These are phyloP conservation scores for Nitzschia sp. DNA, from an alignment of 108 stramenopile genomes.

Conservation along the genomic window DNA sequence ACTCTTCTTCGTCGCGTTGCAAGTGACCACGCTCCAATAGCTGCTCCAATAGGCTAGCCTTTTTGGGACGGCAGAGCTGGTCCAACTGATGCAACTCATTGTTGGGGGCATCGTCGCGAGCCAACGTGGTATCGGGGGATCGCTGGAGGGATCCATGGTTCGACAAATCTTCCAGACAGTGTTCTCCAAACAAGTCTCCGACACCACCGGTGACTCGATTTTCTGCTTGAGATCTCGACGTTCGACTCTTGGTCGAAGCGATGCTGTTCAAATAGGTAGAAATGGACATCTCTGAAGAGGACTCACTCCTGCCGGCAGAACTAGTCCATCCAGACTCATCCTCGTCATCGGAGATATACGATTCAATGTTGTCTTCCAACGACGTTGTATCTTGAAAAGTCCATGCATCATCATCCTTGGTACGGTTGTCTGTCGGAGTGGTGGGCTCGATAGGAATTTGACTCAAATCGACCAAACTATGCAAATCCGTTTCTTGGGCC, in stretches of 20 bases:
- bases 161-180: not conserved
- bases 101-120: not conserved
- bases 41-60: slow-evolving; percentile 1
- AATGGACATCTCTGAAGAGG: slow-evolving; percentile 15
- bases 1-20: not conserved
- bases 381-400: not conserved
- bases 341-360: slow-evolving; percentile 8
- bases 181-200: slow-evolving; percentile 7
- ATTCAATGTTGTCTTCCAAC: slow-evolving; percentile 1
- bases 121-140: slow-evolving; percentile 3
- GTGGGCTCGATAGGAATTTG: not conserved
- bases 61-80: slow-evolving; percentile 1
- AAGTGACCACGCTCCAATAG: slow-evolving; percentile 6
- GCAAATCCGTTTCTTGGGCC: slow-evolving; percentile 8
- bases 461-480: slow-evolving; percentile 29
- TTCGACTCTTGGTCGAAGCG: slow-evolving; percentile 12
- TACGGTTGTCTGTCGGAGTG: not conserved
- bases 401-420: not conserved
- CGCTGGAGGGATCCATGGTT: not conserved
- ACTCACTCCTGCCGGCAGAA: slow-evolving; percentile 7
- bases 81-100: slow-evolving; percentile 12
- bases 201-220: not conserved
- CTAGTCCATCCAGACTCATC: slow-evolving; percentile 29
- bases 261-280: slow-evolving; percentile 9
- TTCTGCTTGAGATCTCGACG: slow-evolving; percentile 4